These are phyloP conservation scores for Amborella trichopoda DNA, from an alignment of 164 flowering plant species.

Conservation along the genomic window DNA sequence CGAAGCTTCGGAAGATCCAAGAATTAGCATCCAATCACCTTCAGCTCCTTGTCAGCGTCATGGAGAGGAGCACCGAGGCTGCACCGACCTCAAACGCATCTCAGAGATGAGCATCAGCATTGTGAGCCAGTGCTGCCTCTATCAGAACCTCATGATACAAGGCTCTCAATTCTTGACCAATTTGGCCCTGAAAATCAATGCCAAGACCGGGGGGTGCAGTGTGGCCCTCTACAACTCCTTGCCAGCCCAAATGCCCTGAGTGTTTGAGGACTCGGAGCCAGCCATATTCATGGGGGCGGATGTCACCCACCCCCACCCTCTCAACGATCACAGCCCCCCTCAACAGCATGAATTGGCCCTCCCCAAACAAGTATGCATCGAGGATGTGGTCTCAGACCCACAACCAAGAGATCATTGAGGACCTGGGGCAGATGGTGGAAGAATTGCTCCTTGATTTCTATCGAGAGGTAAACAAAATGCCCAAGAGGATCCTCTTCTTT, in stretches of 20 bases:
- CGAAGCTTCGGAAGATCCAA: conserved; percentile 51
- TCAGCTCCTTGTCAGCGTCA: conserved; percentile 73
- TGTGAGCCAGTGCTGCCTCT: conserved; percentile 82
- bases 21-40: conserved; percentile 45
- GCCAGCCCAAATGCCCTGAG: conserved; percentile 64
- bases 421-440: conserved; percentile 68
- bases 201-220: conserved; percentile 88
- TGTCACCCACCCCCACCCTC: conserved; percentile 95
- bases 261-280: conserved; percentile 43
- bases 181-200: conserved; percentile 86
- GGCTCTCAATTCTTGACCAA: conserved; percentile 79
- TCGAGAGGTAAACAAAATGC: conserved; percentile 38
- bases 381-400: conserved; percentile 84
- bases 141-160: conserved; percentile 43
- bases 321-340: conserved; percentile 85
- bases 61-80: conserved; percentile 88
- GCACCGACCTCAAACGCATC: conserved; percentile 85
- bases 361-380: conserved; percentile 73
- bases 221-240: conserved; percentile 66
- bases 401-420: conserved; percentile 75
- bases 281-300: conserved; percentile 95
- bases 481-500: conserved; percentile 68
- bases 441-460: conserved; percentile 60
- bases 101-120: conserved; percentile 79
- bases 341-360: conserved; percentile 94